Conservation (phyloP, 345 rosid species). For the Microcos paniculata region DNA sequence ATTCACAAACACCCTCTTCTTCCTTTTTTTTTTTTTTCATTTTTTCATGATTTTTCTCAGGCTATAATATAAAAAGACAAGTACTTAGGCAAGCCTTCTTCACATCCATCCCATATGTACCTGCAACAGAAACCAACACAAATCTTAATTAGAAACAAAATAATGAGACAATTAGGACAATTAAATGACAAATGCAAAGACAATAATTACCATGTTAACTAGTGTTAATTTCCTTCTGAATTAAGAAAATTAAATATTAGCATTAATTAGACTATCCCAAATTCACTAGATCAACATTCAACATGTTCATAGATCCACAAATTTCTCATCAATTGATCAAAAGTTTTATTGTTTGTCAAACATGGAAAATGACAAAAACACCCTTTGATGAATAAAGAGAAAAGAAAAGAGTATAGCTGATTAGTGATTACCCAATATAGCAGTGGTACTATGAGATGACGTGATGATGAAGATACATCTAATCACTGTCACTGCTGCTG, state of each 20-base stretch:
- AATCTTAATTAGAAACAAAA: background rate
- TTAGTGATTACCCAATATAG: background rate
- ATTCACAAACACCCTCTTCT: background rate
- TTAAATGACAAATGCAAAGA: no score
- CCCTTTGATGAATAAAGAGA: background rate
- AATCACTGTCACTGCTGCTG: constrained; percentile 65
- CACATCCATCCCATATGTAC: background rate
- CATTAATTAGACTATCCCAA: no score
- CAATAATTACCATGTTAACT: no score
- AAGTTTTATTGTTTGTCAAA: no score
- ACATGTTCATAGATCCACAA: no score
- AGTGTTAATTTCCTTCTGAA: no score
- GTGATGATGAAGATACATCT: background rate
- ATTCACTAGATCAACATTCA: no score
- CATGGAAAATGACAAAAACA: no score
- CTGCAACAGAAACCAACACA: background rate
- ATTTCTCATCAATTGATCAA: no score
- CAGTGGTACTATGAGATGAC: background rate
- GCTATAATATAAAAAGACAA: background rate
- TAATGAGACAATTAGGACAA: background rate
- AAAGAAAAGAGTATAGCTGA: no score
- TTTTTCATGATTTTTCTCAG: background rate
- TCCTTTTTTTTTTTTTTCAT: background rate
- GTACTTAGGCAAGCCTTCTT: background rate
- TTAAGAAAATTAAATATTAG: no score